Evolutionary conservation across 108 stramenopile genomes (phyloP).

Genomic region (Parietichytrium sp.): DNA sequence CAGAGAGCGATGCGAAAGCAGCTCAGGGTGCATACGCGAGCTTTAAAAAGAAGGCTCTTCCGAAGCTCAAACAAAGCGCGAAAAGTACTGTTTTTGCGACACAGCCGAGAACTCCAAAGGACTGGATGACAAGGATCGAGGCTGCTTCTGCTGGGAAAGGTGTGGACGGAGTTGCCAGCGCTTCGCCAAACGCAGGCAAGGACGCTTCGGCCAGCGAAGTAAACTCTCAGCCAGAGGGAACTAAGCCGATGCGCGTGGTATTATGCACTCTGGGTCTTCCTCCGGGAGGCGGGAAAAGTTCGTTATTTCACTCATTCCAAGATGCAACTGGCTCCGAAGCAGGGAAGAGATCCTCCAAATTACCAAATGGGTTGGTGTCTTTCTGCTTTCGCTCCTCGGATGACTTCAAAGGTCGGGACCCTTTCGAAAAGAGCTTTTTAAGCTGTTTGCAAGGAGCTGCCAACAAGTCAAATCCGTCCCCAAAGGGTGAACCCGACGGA

Average conservation of each 20-base stretch:
- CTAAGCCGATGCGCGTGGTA: background rate
- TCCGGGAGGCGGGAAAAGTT: conserved; percentile 5
- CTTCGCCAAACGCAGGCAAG: too few species aligned
- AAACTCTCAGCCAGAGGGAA: background rate
- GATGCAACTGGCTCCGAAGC: too few species aligned
- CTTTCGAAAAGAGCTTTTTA: background rate
- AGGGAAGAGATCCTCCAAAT: too few species aligned
- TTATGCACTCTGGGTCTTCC: conserved; percentile 23
- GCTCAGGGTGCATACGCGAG: background rate
- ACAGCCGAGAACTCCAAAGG: too few species aligned
- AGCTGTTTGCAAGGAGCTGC: background rate
- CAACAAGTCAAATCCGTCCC: background rate
- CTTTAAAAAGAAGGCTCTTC: background rate
- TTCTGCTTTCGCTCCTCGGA: conserved; percentile 28
- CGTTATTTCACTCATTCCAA: too few species aligned
- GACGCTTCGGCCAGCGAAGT: background rate
- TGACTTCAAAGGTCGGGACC: background rate
- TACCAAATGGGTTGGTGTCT: background rate
- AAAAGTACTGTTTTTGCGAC: too few species aligned
- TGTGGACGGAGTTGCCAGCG: too few species aligned
- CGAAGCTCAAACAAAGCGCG: too few species aligned
- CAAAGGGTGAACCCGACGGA: background rate
- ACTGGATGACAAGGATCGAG: too few species aligned
- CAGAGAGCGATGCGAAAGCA: background rate
- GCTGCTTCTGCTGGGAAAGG: too few species aligned